Evolutionary conservation across 495 filamentous ascomycete genomes (phyloP), one percentile per base, ranked within the genome.

Genomic region (Talaromyces wortmannii): DNA sequence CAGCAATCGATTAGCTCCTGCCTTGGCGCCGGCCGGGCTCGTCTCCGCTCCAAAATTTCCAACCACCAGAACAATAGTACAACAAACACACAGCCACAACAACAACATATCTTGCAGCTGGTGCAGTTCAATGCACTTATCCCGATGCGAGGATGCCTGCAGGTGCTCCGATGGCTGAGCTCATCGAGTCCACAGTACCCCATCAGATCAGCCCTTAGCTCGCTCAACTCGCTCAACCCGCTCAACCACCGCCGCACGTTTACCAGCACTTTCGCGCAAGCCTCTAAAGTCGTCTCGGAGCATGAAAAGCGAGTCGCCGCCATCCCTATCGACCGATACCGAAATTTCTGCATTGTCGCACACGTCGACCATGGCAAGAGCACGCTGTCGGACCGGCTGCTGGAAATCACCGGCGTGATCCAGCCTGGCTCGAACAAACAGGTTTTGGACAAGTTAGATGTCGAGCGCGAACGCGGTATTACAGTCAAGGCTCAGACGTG

Each of bases 401-500:
- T 98, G 31, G 95, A 98, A 77, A 78, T 96, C 59, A 98, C 94
- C 7, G 94, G 94, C 15, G 97, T 94, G 17, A 97, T 98, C 55
- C 70, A 89, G 56, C 81, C 86, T 1, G 91, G 89, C 45, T 84
- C 78, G 18, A 96, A 97, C 71, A 95, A 95, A 73, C 94, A 98
- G 77, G 86, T 97, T 51, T 75, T 98, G 50, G 94, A 98, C 68
- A 97, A 96, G 62, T 81, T 98, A 36, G 94, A 98, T 69, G 94
- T 97, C 42, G 94, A 98, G 67, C 79, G 95, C 31, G 91, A 97
- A 67, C 82, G 94, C 31, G 94, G 94, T 46, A 98, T 98, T 63
- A 98, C 94, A 3, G 94, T 98, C 67, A 98, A 98, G 75, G 94
- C 94, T 45, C 95, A 98, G 74, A 97, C 94, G 52, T 97, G 95